Evolutionary conservation across 2,329 filamentous ascomycete species (phyloP), one percentile per base, ranked within the genome.

Genomic region (Neonectria sp.): DNA sequence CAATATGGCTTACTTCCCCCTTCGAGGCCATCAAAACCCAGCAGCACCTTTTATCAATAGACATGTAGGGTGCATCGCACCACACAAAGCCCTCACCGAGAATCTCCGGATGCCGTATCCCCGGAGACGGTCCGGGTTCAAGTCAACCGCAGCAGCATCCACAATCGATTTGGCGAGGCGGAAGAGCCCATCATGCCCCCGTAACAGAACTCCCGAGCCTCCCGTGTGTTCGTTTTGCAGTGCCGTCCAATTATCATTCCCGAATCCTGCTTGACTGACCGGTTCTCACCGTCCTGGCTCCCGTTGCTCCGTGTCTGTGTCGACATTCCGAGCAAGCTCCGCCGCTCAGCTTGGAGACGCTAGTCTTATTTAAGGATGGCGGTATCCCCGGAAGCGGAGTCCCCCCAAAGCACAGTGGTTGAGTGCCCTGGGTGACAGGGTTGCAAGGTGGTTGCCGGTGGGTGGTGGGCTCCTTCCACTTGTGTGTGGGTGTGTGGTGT

Each of bases 241-340:
- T 33, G 9, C 31, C 11, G 11, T 33, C 31, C 31, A 33, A 2
- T 33, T 11, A 33, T 33, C 31, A 12, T 33, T 11, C 11, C 13
- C 33, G 9, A 13, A 35, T 35, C 37, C 21, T 37, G 15, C n/a
- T 48, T 40, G 35, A 33, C 5, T n/a, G 45, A 55, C 56, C 61
- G 55, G 63, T 60, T 60, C 61, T 64, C 60, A 64, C 62, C 58
- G 52, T 56, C 35, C 37, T 13, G 25, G 29, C 43, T 67, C 60
- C 55, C 63, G 46, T 66, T 69, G 62, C 64, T 68, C 72, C 72
- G 71, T 73, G 63, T 65, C 67, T 67, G 67, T 55, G 60, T 70
- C 61, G 64, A 71, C 62, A 73, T 72, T 67, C 74, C 74, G 74
- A 76, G 69, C 63, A 48, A 70, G 52, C 68, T 75, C 74, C 74